Evolutionary conservation across 331 rosid species (phyloP).

Genomic region (Rhamnella rubrinervis): DNA sequence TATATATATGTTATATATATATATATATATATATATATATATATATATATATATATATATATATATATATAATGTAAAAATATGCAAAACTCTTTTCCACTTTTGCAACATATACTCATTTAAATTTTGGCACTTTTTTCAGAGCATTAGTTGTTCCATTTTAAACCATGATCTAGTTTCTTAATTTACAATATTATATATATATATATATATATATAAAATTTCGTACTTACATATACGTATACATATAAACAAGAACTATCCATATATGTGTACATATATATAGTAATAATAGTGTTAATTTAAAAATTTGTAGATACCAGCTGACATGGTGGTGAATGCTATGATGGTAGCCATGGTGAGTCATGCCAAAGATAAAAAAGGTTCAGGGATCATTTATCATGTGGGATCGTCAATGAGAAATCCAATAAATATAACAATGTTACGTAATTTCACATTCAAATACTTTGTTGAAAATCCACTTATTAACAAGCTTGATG

Average conservation of each 20-base stretch:
- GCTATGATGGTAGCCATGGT: slow-evolving; percentile 46
- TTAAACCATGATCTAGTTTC: too few relatives aligned
- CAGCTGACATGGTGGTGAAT: slow-evolving; percentile 84
- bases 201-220: too few relatives aligned
- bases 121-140: too few relatives aligned
- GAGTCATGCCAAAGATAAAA: slow-evolving; percentile 37
- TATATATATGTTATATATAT: background rate
- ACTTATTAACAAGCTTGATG: slow-evolving; percentile 38
- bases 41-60: background rate
- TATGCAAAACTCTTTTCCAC: too few relatives aligned
- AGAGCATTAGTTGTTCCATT: too few relatives aligned
- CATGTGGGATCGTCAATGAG: slow-evolving; percentile 68
- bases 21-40: too few relatives aligned
- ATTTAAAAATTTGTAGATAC: slow-evolving; percentile 40
- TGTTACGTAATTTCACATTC: slow-evolving; percentile 12
- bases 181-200: too few relatives aligned
- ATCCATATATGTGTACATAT: background rate
- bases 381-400: slow-evolving; percentile 28
- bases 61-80: too few relatives aligned
- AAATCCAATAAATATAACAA: slow-evolving; percentile 35
- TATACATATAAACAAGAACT: background rate
- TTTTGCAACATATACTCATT: too few relatives aligned
- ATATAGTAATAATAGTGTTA: background rate
- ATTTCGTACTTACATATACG: too few relatives aligned
- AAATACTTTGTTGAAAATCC: slow-evolving; percentile 51